Evolutionary conservation across 2,329 filamentous ascomycete species (phyloP), one percentile per base, ranked within the genome.

Genomic region (Gyromitra esculenta): DNA sequence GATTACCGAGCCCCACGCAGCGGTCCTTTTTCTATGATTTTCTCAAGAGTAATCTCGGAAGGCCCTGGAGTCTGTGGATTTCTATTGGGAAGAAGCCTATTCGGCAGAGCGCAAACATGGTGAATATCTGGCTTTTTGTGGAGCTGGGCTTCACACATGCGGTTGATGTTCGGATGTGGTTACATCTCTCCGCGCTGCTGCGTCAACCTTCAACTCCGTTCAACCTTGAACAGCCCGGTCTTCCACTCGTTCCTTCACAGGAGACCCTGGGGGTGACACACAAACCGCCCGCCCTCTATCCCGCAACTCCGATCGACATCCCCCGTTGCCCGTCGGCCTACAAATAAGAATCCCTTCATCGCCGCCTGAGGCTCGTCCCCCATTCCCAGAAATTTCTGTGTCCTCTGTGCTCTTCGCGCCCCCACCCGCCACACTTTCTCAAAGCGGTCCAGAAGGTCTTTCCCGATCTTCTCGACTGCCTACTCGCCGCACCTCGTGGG

Each of bases 221-320:
- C 71, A 63, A 64, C 73, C 66, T 69, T 54, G 52, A 71, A 57
- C 68, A 39, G 60, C 45, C n/a, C 39, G 56, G 48, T 67, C 71
- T 64, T 39, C 18, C 39, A 63, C 63, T 76, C 57, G 35, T 57
- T 60, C 62, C 41, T 68, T 54, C 45, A 45, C 18, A 76, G 62
- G 60, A 67, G 70, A 68, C 74, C 39, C 41, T 68, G 48, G 64
- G 74, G 63, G 67, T 70, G 70, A 73, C 62, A 75, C 72, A 75
- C 72, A 65, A 63, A 54, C 62, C 59, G 57, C 65, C 54, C 52
- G 48, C 66, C 72, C 65, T 59, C 72, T 63, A 56, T 59, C 73
- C 54, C 62, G 56, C 50, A 66, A 76, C 68, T 56, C 71, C 50
- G 31, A 71, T 54, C 76, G 54, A 67, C 60, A 52, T 59, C 63